Base-by-base conservation (phyloP, 306 rosid genomes). In the barrel medic (Medicago truncatula) region DNA sequence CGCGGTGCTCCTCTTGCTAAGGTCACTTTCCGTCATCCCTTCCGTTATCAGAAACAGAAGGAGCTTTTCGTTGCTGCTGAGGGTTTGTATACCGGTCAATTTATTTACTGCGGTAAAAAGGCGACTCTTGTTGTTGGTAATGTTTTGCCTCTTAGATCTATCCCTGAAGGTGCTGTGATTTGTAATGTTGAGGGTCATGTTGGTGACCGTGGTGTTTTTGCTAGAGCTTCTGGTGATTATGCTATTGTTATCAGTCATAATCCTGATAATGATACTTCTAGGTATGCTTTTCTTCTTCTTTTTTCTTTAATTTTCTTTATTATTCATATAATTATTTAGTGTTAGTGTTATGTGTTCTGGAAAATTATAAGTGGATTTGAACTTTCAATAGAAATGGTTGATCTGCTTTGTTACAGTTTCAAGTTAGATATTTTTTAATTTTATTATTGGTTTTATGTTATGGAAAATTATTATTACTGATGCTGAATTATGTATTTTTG, bases 181-280 rank as follows among this genome's bases (percentile, higher is more conserved):
- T 71, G 75, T 14, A 71, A 71, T 1, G 75, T 71, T 0, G 75
- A 71, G 20, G 63, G 57, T 6, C 75, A 71, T 16, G 75, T 71
- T 23, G 75, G 75, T 71, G 75, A 71, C 8, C 75, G 75, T 2
- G 75, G 75, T 36, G 75, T 18, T 5, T 71, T 71, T 3, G 75
- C 75, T 1, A 52, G 75, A 12, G 62, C 64, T 5, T 71, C 75
- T 1, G 75, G 75, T 52, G 75, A 71, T 36, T 71, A 71, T 1
- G 75, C 75, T 5, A 71, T 71, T 11, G 75, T 71, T 47, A 71
- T 71, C 50, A 71, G 75, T 23, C 75, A 71, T 0, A 71, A 71
- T 8, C 75, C 64, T 11, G 75, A 71, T 71, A 71, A 71, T 11
- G 75, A 71, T 2, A 71, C 75, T 1, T 52, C 64, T 11, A 71